These are phyloP conservation scores for Conringia planisiliqua DNA, from an alignment of 345 rosid genomes.

Conservation along the genomic window DNA sequence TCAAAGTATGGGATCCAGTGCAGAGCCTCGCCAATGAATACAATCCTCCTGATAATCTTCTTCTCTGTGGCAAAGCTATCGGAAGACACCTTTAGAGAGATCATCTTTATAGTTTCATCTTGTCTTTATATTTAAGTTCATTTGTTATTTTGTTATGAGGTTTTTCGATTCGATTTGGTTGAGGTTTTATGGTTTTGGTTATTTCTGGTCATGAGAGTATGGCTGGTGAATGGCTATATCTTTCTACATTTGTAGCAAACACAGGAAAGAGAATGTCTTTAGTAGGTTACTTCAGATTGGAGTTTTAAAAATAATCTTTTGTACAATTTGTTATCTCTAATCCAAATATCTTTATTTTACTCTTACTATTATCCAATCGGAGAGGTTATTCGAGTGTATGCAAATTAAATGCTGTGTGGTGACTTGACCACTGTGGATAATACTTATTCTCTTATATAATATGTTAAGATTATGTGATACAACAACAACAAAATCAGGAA, in stretches of 20 bases:
- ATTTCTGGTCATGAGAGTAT: constrained; percentile 42
- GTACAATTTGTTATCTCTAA: constrained; percentile 5
- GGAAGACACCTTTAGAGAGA: constrained; percentile 44
- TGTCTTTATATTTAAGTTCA: neutral
- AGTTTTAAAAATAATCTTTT: neutral
- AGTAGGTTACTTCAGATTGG: neutral
- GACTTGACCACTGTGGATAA: neutral
- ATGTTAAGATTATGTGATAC: neutral
- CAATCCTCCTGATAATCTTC: constrained; percentile 64
- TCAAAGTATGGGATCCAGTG: constrained; percentile 63
- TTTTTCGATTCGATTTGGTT: neutral
- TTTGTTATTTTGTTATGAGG: constrained; percentile 7
- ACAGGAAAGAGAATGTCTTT: neutral
- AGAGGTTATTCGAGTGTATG: neutral
- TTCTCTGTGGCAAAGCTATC: constrained; percentile 78
- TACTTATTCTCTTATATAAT: too few relatives aligned
- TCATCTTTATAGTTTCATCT: neutral
- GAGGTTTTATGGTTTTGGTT: constrained; percentile 1
- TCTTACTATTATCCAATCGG: neutral
- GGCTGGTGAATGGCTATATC: constrained; percentile 23
- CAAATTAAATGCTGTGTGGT: too few relatives aligned
- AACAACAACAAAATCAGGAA: neutral
- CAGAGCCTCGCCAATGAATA: constrained; percentile 69
- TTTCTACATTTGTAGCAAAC: neutral
- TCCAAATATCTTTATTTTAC: neutral